Percentiles rank a stretch among this genome's conserved stretches.
Evolutionary conservation across 371 early-diverging fungal genomes (phyloP).

Genomic region (Rhizopus arrhizus): DNA sequence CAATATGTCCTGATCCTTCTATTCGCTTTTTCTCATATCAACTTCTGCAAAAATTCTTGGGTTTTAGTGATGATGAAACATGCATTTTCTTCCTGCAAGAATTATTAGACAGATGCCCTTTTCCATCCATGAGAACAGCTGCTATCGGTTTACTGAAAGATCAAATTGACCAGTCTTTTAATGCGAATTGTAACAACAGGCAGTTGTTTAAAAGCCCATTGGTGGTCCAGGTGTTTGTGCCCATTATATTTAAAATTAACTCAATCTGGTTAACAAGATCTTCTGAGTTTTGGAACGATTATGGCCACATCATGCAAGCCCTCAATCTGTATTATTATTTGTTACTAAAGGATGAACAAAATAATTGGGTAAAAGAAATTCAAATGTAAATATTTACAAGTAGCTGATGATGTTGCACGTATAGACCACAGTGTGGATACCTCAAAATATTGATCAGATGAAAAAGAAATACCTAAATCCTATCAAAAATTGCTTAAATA

Average conservation of each 20-base stretch:
- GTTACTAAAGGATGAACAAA: conserved; percentile 30
- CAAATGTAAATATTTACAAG: not conserved
- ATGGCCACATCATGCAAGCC: conserved; percentile 41
- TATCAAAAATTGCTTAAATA: not conserved
- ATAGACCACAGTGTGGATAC: conserved; percentile 19
- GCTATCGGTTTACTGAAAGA: conserved; percentile 44
- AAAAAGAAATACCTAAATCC: conserved; percentile 13
- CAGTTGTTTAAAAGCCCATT: conserved; percentile 22
- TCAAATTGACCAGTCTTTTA: conserved; percentile 17
- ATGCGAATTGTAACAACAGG: not conserved
- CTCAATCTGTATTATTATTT: conserved; percentile 46
- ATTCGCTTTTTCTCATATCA: conserved; percentile 33
- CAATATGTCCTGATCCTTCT: conserved; percentile 16
- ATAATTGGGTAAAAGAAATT: conserved; percentile 21
- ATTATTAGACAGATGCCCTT: conserved; percentile 38
- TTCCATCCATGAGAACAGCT: conserved; percentile 39
- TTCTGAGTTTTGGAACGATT: conserved; percentile 33
- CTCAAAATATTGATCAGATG: conserved; percentile 7
- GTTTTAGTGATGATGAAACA: conserved; percentile 27
- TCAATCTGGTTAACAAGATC: conserved; percentile 1
- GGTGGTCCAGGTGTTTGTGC: conserved; percentile 21
- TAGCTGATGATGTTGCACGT: not conserved
- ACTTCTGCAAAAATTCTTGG: conserved; percentile 26
- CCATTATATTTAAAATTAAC: conserved; percentile 21
- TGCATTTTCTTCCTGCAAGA: conserved; percentile 28